Percentiles rank a stretch among this genome's conserved stretches.
Evolutionary conservation across 768 basidiomycete species (phyloP).

Genomic region (Boletus patriciae): DNA sequence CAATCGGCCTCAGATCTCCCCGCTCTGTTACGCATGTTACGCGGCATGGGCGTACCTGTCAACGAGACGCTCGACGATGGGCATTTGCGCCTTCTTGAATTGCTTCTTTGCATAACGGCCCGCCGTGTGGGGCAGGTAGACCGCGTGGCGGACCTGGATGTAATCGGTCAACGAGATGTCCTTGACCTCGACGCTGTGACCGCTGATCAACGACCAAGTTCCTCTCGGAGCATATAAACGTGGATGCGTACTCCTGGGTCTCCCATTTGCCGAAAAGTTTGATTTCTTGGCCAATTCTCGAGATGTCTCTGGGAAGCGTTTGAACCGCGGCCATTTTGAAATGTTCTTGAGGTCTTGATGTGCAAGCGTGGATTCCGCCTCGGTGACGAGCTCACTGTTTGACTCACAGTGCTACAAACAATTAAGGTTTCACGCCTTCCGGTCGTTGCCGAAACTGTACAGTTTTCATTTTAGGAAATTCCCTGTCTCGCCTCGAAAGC

Average conservation of each 20-base stretch:
- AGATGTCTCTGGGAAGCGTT: slow-evolving; percentile 81
- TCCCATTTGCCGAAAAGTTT: slow-evolving; percentile 99
- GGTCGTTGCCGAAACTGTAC: slow-evolving; percentile 31
- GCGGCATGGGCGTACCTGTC: slow-evolving; percentile 64
- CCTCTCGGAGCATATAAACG: not conserved
- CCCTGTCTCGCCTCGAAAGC: not conserved
- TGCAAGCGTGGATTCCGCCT: slow-evolving; percentile 15
- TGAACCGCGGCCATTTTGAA: slow-evolving; percentile 61
- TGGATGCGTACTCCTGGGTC: slow-evolving; percentile 78
- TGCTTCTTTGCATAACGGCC: slow-evolving; percentile 99
- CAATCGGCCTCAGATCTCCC: not conserved
- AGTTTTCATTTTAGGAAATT: slow-evolving; percentile 18
- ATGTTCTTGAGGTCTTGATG: slow-evolving; percentile 35
- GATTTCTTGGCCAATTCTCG: slow-evolving; percentile 79
- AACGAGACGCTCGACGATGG: slow-evolving; percentile 98
- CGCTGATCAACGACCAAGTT: slow-evolving; percentile 18
- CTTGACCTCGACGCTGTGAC: slow-evolving; percentile 89
- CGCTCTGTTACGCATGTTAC: not conserved
- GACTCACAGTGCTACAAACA: slow-evolving; percentile 1
- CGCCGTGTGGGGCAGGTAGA: slow-evolving; percentile 97
- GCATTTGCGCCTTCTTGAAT: slow-evolving; percentile 99
- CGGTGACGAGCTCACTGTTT: slow-evolving; percentile 28
- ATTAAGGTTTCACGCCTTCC: slow-evolving; percentile 29
- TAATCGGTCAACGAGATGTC: slow-evolving; percentile 99
- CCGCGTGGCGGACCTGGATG: slow-evolving; percentile 98